Evolutionary conservation across 371 early-diverging fungal genomes (phyloP), one percentile per base, ranked within the genome.

Genomic region (Zychaea mexicana): DNA sequence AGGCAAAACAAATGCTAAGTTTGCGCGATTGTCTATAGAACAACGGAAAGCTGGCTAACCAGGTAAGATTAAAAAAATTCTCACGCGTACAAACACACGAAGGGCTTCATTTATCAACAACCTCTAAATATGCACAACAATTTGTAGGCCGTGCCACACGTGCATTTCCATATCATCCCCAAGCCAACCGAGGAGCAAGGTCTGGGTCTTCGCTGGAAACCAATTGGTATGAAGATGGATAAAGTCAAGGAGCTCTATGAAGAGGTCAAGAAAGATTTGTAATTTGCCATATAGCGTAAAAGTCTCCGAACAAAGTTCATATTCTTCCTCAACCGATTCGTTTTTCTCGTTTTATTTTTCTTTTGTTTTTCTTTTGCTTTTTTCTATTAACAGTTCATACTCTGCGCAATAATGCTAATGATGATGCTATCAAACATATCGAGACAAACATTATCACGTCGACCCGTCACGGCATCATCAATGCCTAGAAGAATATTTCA

Each of bases 81-180:
- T n/a, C n/a, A n/a, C n/a, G n/a, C n/a, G 7, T 17, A 42, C 4
- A 42, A 42, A 12, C 17, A 42, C 4, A 42, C 13, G 6, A 47
- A 26, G 19, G 30, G 28, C 10, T 57, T 17, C 13, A 30, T 9
- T 58, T n/a, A 15, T 26, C 52, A 24, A 60, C 13, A 19, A 30
- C 52, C n/a, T 60, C 39, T 10, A 59, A 54, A 31, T 5, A 47
- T 57, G 12, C 12, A 33, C 12, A 42, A 17, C 13, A 12, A 33
- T 32, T 49, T 30, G n/a, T 60, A 79, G 79, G 88, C 82, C 45
- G 94, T 96, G 13, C 86, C 84, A 49, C 96, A 96, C 67, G 96
- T 95, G 21, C 96, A 96, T 68, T 94, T 95, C 83, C 96, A 96
- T 68, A 79, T 94, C 52, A 95, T 95, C 65, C 94, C 94, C 31